Base-by-base conservation (phyloP, 2,329 filamentous ascomycete genomes). In the Talaromyces sp. region DNA sequence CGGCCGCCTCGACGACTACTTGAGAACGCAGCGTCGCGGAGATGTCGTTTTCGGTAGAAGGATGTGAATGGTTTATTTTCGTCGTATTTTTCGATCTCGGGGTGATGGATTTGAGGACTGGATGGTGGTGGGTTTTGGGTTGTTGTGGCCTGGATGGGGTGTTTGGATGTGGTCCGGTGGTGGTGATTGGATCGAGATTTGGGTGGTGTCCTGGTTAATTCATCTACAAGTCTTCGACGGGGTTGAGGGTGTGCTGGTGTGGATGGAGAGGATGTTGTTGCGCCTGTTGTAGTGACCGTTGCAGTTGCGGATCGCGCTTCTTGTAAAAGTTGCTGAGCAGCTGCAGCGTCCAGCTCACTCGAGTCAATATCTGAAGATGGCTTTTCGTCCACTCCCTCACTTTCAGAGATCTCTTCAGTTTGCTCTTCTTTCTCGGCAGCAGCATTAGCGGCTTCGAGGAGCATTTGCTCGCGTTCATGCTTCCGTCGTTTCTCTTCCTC, bases 401-500 rank as follows among this genome's bases (percentile, higher is more conserved):
- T 72, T n/a, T 45, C 56, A 31, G 22, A 40, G 5, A 29, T 76
- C 70, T 73, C 58, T 73, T 77, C 78, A 29, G 76, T 79, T 17
- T 81, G 81, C 17, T 81, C 81, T 19, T 82, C 80, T 15, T 84
- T 83, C 49, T 83, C 34, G 7, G 27, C 51, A 7, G 22, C 56
- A 22, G 64, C 59, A 13, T 65, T 56, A 27, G 63, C 66, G 17
- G 64, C 51, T 34, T 66, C 65, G 36, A 59, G 61, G 25, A 82
- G 75, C 2, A 83, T 85, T 58, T 88, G 88, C 67, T 94, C 92
- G 72, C 89, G 91, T 72, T 92, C 90, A 2, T 87, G 79, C 77
- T 92, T 92, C 67, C 91, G 83, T 51, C 90, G 87, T 80, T 93
- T 96, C 77, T 99, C 95, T 75, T 96, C 92, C 67, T 93, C 86